Evolutionary conservation across 495 filamentous ascomycete genomes (phyloP).

Genomic region (Penicillium flavigenum): DNA sequence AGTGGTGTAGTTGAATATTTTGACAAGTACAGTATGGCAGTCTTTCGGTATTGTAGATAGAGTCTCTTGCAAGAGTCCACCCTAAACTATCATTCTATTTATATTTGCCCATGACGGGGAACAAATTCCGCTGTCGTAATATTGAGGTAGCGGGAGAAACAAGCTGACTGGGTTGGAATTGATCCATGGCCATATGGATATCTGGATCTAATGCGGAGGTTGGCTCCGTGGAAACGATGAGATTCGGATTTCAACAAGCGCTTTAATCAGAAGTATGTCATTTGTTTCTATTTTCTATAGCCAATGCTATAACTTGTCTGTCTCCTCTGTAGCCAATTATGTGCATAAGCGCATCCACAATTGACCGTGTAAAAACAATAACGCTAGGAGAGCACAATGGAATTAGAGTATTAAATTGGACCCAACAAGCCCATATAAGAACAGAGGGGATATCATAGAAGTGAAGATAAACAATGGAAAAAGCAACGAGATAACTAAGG

Average conservation of each 20-base stretch:
- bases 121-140: slow-evolving; percentile 6
- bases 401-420: slow-evolving; percentile 35
- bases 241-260: neutral
- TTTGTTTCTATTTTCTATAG: slow-evolving; percentile 18
- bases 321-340: neutral
- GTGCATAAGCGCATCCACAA: slow-evolving; percentile 17
- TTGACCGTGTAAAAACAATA: slow-evolving; percentile 22
- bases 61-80: neutral
- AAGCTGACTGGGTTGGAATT: slow-evolving; percentile 10
- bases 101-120: neutral
- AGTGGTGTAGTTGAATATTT: neutral
- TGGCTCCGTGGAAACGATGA: slow-evolving; percentile 11
- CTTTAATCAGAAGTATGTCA: slow-evolving; percentile 21
- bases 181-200: slow-evolving; percentile 9
- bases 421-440: slow-evolving; percentile 29
- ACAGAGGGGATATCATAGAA: slow-evolving; percentile 41
- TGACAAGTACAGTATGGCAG: neutral
- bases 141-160: slow-evolving; percentile 5
- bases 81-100: neutral
- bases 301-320: neutral
- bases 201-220: slow-evolving; percentile 10
- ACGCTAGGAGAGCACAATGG: slow-evolving; percentile 25
- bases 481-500: slow-evolving; percentile 19
- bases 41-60: neutral
- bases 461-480: slow-evolving; percentile 22